Percentiles rank a stretch among this genome's conserved stretches.
Evolutionary conservation across 805 yeast genomes (phyloP).

Genomic region (Wickerhamiella shivajii): DNA sequence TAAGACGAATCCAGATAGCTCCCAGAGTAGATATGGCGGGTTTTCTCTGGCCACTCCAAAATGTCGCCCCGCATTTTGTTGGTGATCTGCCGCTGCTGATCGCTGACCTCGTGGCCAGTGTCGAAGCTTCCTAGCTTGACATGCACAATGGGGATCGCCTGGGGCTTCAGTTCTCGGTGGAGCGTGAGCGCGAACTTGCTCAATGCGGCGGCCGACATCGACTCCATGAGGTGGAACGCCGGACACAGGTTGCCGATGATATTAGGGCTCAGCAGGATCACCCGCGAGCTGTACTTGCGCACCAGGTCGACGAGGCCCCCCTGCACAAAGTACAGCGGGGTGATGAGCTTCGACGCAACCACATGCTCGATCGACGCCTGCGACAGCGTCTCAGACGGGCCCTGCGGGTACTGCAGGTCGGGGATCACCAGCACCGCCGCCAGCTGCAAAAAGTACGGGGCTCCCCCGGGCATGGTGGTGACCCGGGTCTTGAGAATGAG

Average conservation of each 20-base stretch:
- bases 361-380: slow-evolving; percentile 37
- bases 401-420: slow-evolving; percentile 49
- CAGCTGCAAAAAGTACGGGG: slow-evolving; percentile 40
- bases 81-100: slow-evolving; percentile 20
- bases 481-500: slow-evolving; percentile 38
- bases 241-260: slow-evolving; percentile 39
- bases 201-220: slow-evolving; percentile 36
- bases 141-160: slow-evolving; percentile 30
- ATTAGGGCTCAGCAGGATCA: slow-evolving; percentile 40
- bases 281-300: slow-evolving; percentile 35
- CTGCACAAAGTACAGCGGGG: slow-evolving; percentile 38
- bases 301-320: slow-evolving; percentile 42
- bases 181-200: slow-evolving; percentile 27
- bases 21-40: slow-evolving; percentile 25
- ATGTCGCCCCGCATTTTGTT: slow-evolving; percentile 27
- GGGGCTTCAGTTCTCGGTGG: slow-evolving; percentile 32
- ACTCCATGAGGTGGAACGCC: slow-evolving; percentile 53
- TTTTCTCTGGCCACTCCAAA: slow-evolving; percentile 29
- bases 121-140: slow-evolving; percentile 35
- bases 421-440: slow-evolving; percentile 61
- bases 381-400: slow-evolving; percentile 47
- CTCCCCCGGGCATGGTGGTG: slow-evolving; percentile 43
- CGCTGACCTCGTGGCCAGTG: slow-evolving; percentile 22
- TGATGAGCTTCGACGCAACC: slow-evolving; percentile 32
- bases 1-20: slow-evolving; percentile 23